Evolutionary conservation across 106 monocot species (phyloP).

Genomic region (Chionographis japonica): DNA sequence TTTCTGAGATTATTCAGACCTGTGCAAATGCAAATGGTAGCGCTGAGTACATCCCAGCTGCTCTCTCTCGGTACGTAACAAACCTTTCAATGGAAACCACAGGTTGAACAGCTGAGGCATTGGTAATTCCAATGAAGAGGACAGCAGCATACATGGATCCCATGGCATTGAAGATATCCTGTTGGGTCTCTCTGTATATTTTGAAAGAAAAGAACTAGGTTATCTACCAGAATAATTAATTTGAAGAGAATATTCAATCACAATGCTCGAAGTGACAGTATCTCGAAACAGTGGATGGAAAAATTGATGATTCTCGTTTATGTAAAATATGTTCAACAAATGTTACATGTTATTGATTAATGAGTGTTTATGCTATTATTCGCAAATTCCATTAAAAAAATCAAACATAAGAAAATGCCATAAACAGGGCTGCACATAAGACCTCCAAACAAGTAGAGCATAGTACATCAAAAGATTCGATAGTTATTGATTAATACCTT

Average conservation of each 20-base stretch:
- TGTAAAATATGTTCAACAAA: too few relatives aligned
- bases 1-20: slow-evolving; percentile 30
- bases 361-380: too few relatives aligned
- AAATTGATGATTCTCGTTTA: too few relatives aligned
- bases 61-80: slow-evolving; percentile 94
- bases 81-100: slow-evolving; percentile 94
- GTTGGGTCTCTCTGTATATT: slow-evolving; percentile 68
- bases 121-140: slow-evolving; percentile 94
- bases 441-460: too few relatives aligned
- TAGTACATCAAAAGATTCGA: not conserved
- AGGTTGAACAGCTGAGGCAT: slow-evolving; percentile 94
- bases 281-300: too few relatives aligned
- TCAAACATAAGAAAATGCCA: too few relatives aligned
- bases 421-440: too few relatives aligned
- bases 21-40: slow-evolving; percentile 92
- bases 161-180: slow-evolving; percentile 96
- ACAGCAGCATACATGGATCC: slow-evolving; percentile 99
- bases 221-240: not conserved
- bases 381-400: too few relatives aligned
- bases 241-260: too few relatives aligned
- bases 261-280: too few relatives aligned
- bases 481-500: slow-evolving; percentile 43
- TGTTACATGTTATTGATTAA: too few relatives aligned
- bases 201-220: not conserved
- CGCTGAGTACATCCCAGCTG: slow-evolving; percentile 99